Evolutionary conservation across 2,329 filamentous ascomycete genomes (phyloP).

Genomic region (Ceratocystis cubensis): DNA sequence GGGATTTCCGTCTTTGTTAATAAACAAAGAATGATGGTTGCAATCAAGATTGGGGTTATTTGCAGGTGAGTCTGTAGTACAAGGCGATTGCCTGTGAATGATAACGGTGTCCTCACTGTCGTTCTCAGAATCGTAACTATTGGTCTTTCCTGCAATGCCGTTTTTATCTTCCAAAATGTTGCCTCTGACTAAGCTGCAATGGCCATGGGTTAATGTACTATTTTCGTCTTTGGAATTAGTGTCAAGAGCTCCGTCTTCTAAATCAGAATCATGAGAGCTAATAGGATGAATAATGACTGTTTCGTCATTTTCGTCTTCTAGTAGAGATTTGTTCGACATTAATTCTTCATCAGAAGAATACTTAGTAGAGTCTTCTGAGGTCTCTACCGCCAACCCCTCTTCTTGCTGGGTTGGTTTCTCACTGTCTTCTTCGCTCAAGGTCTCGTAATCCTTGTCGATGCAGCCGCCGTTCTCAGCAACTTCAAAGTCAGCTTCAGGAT

Average conservation of each 20-base stretch:
- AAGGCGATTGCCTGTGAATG: not conserved
- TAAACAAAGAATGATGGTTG: not conserved
- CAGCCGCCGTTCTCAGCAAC: not conserved
- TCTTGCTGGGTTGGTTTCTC: not conserved
- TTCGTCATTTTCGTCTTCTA: conserved; percentile 6
- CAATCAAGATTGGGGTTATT: not conserved
- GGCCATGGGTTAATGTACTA: not conserved
- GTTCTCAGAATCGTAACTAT: not conserved
- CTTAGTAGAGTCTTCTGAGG: not conserved
- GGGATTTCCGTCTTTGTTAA: not conserved
- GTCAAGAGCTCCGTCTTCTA: not conserved
- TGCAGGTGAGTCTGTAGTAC: not conserved
- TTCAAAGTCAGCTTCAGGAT: not conserved
- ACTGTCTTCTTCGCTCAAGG: conserved; percentile 4
- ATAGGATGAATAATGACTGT: not conserved
- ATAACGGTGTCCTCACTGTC: conserved; percentile 8
- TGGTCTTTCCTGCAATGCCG: not conserved
- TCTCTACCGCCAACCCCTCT: not conserved
- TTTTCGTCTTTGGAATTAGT: not conserved
- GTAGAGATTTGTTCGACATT: not conserved
- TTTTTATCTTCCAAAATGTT: not conserved
- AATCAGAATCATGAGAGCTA: not conserved
- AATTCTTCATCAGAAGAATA: not conserved
- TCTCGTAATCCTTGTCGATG: conserved; percentile 1
- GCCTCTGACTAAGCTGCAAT: not conserved